Percentiles rank a stretch among this genome's conserved stretches.
Evolutionary conservation across 1,139 yeast genomes (phyloP).

Genomic region (Debaryomyces singareniensis): DNA sequence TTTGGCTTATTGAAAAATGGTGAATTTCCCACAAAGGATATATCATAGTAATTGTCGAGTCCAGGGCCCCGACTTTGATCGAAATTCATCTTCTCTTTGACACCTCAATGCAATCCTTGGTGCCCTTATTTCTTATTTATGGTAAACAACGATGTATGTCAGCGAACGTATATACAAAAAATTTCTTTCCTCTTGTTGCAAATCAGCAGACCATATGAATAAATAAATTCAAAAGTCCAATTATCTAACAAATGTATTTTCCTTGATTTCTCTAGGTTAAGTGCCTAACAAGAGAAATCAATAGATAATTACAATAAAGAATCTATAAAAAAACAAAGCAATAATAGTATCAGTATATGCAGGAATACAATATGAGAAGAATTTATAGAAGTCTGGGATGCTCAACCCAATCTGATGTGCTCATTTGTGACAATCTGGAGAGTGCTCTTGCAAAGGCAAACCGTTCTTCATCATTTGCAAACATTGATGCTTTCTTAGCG

Average conservation of each 20-base stretch:
- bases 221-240: too few species aligned
- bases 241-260: too few species aligned
- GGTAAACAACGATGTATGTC: not conserved
- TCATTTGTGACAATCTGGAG: constrained; percentile 87
- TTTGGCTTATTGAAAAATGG: constrained; percentile 9
- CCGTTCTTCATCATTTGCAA: constrained; percentile 84
- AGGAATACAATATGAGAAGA: not conserved
- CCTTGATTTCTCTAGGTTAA: too few species aligned
- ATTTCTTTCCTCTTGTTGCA: too few species aligned
- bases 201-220: too few species aligned
- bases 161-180: too few species aligned
- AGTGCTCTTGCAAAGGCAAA: constrained; percentile 96
- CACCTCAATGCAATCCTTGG: not conserved
- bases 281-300: too few species aligned
- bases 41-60: constrained; percentile 10
- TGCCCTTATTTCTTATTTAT: not conserved
- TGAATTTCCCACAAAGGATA: constrained; percentile 5
- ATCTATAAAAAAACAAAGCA: too few species aligned
- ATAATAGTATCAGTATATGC: too few species aligned
- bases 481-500: constrained; percentile 75
- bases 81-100: not conserved
- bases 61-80: constrained; percentile 1
- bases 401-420: constrained; percentile 88
- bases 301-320: too few species aligned
- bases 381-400: constrained; percentile 8